A percentile compares a stretch with the other conserved stretches of the same genome.
These are phyloP conservation scores for Hordeum pubiflorum DNA, from an alignment of 202 grass and related monocot species.

Conservation along the genomic window DNA sequence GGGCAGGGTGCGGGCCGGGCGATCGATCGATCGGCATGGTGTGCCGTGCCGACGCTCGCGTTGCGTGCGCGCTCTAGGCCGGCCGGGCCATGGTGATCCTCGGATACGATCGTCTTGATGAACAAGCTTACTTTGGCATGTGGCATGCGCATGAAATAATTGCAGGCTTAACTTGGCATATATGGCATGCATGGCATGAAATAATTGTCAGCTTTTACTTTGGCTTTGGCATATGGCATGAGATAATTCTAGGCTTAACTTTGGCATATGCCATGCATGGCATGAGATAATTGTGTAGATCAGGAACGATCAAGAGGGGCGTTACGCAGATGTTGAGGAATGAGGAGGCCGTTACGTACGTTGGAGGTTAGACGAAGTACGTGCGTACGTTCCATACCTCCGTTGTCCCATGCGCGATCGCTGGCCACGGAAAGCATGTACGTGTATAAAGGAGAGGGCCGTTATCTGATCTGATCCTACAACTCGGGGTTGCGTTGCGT, in stretches of 20 bases:
- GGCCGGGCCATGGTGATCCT: background rate
- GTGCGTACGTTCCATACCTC: background rate
- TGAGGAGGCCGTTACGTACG: background rate
- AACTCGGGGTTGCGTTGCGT: background rate
- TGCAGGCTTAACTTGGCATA: background rate
- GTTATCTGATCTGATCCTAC: background rate
- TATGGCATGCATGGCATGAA: background rate
- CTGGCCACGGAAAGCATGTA: background rate
- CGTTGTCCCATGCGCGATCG: background rate
- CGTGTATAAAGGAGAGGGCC: background rate
- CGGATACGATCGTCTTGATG: background rate
- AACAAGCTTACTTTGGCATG: background rate
- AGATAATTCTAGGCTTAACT: too few relatives aligned
- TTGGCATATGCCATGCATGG: background rate
- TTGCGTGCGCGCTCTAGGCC: background rate
- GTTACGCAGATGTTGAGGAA: background rate
- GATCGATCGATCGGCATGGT: background rate
- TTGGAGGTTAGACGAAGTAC: constrained; percentile 14
- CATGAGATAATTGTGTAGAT: background rate
- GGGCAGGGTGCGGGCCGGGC: background rate
- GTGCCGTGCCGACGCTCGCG: background rate
- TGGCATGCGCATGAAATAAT: background rate
- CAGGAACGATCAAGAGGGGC: background rate
- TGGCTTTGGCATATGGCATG: too few relatives aligned
- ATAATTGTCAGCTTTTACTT: background rate